phyloP scores from a whole-genome alignment of 164 flowering plant genomes.

The Macadamia integrifolia region DNA sequence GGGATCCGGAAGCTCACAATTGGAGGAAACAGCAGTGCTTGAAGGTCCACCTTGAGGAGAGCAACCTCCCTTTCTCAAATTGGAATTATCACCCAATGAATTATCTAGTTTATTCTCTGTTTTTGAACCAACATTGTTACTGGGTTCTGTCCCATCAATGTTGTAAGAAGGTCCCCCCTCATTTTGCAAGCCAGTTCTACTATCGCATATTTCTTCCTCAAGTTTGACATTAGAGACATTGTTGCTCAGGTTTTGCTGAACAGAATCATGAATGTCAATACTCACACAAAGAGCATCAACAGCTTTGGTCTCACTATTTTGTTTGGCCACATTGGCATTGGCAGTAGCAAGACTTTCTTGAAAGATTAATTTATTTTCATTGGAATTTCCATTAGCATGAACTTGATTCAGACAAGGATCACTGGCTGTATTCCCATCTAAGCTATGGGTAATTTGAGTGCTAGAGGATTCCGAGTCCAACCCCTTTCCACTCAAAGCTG shows the following conservation, averaged over 20 bases:
- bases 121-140: conserved; percentile 16
- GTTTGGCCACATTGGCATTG: conserved; percentile 22
- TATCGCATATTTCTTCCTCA: conserved; percentile 27
- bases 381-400: conserved; percentile 30
- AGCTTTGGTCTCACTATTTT: conserved; percentile 24
- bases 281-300: conserved; percentile 19
- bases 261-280: conserved; percentile 15
- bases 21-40: conserved; percentile 18
- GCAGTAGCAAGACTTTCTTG: conserved; percentile 19
- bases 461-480: conserved; percentile 62
- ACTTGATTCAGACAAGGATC: conserved; percentile 29
- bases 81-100: conserved; percentile 14
- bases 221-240: conserved; percentile 24
- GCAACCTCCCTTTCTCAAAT: conserved; percentile 14
- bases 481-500: conserved; percentile 28
- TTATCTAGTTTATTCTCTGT: conserved; percentile 20
- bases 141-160: conserved; percentile 19
- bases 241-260: conserved; percentile 17
- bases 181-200: conserved; percentile 20
- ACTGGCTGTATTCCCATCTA: conserved; percentile 41
- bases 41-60: conserved; percentile 19
- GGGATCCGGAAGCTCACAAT: conserved; percentile 22
- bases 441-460: conserved; percentile 30
- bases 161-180: conserved; percentile 9
- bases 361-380: conserved; percentile 22